A percentile compares a stretch with the other conserved stretches of the same genome.
phyloP scores from a whole-genome alignment of 2,329 filamentous ascomycete species.

The Thermothelomyces thermophilus region DNA sequence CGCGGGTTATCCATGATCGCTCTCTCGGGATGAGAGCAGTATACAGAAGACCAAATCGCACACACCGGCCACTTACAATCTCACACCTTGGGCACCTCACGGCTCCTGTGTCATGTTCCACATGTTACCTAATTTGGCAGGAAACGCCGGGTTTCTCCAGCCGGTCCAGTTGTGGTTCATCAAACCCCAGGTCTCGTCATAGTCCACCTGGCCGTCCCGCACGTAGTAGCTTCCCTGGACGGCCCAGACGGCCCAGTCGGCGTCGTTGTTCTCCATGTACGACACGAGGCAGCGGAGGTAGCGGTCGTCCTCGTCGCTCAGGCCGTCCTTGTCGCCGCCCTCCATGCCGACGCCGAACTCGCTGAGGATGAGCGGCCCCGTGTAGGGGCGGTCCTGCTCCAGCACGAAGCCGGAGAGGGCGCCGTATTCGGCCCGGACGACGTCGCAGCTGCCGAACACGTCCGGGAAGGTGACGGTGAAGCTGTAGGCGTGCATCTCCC shows the following conservation, averaged over 20 bases:
- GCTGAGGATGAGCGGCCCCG: constrained; percentile 49
- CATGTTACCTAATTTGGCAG: constrained; percentile 34
- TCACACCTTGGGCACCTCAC: constrained; percentile 18
- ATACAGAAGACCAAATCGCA: too few relatives aligned
- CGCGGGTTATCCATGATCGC: background rate
- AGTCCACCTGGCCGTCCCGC: constrained; percentile 42
- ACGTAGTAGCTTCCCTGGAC: constrained; percentile 54
- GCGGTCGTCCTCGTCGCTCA: constrained; percentile 37
- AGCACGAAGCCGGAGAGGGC: constrained; percentile 46
- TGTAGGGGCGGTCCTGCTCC: constrained; percentile 39
- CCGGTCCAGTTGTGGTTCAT: constrained; percentile 32
- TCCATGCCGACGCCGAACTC: constrained; percentile 52
- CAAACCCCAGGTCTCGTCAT: constrained; percentile 47
- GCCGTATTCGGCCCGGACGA: constrained; percentile 40
- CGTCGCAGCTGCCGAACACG: constrained; percentile 36
- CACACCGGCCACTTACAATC: too few relatives aligned
- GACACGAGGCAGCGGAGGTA: constrained; percentile 48
- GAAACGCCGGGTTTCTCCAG: constrained; percentile 35
- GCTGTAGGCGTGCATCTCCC: constrained; percentile 54
- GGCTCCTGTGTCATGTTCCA: constrained; percentile 34
- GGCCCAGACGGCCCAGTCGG: constrained; percentile 55
- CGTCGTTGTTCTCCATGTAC: constrained; percentile 49
- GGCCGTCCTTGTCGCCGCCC: constrained; percentile 36
- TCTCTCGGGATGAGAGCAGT: background rate
- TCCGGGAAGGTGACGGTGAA: constrained; percentile 45